Evolutionary conservation across 1,139 yeast species (phyloP).

Genomic region (Spathaspora sp.): DNA sequence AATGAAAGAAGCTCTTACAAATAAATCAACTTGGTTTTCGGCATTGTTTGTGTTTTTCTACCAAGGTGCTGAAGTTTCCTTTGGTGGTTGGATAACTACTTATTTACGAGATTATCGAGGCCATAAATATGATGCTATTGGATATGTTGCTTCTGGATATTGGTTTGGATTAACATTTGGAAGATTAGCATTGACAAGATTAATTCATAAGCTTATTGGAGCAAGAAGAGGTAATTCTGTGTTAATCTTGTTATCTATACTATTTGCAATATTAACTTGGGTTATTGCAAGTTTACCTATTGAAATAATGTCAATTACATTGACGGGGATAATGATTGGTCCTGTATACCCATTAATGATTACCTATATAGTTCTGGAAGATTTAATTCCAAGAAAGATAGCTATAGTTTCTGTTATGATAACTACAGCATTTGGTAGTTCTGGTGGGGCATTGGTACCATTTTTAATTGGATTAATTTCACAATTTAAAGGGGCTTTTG

Average conservation of each 20-base stretch:
- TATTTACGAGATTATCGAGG: slow-evolving; percentile 54
- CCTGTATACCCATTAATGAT: slow-evolving; percentile 58
- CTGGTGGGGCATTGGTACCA: slow-evolving; percentile 62
- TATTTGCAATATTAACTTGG: slow-evolving; percentile 48
- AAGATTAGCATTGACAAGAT: slow-evolving; percentile 47
- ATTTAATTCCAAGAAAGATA: slow-evolving; percentile 52
- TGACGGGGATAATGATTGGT: slow-evolving; percentile 52
- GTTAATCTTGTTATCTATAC: slow-evolving; percentile 31
- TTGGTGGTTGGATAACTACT: slow-evolving; percentile 74
- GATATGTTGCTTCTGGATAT: slow-evolving; percentile 69
- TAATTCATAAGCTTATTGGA: slow-evolving; percentile 41
- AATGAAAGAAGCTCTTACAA: slow-evolving; percentile 35
- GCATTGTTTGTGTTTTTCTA: slow-evolving; percentile 57
- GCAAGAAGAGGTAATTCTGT: slow-evolving; percentile 48
- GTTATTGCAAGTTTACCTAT: slow-evolving; percentile 37
- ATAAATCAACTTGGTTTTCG: slow-evolving; percentile 52
- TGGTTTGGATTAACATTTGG: slow-evolving; percentile 74
- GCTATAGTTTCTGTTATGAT: slow-evolving; percentile 54
- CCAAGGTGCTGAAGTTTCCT: slow-evolving; percentile 67
- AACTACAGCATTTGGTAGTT: slow-evolving; percentile 58
- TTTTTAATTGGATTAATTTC: slow-evolving; percentile 55
- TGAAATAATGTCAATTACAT: slow-evolving; percentile 47
- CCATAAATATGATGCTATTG: slow-evolving; percentile 47
- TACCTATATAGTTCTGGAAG: slow-evolving; percentile 35
- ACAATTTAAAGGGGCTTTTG: slow-evolving; percentile 51